Percentiles rank a stretch among this genome's conserved stretches.
phyloP scores from a whole-genome alignment of 176 grass and related monocot genomes.

The Thalia dealbata region DNA sequence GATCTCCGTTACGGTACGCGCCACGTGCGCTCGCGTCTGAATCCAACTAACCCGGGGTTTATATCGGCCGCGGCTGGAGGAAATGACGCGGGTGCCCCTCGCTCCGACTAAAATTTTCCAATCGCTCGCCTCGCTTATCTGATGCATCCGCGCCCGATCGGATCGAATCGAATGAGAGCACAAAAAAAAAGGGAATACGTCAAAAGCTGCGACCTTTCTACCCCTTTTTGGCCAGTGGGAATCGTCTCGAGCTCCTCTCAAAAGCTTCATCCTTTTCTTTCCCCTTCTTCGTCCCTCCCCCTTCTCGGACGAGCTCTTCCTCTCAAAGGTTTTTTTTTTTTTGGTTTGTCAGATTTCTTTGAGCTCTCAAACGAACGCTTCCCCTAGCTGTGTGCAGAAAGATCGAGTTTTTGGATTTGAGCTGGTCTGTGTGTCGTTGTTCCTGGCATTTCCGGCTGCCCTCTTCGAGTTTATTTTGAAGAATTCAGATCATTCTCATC shows the following conservation, averaged over 20 bases:
- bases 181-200: neutral
- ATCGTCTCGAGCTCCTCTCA: conserved; percentile 2
- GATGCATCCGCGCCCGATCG: neutral
- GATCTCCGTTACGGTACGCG: neutral
- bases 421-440: neutral
- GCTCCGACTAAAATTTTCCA: neutral
- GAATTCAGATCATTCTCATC: neutral
- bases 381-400: neutral
- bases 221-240: conserved; percentile 6
- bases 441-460: neutral
- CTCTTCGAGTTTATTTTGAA: neutral
- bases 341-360: neutral
- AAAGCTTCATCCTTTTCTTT: conserved; percentile 6
- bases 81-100: neutral
- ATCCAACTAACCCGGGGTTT: neutral
- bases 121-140: neutral
- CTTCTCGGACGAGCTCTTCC: neutral
- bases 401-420: neutral
- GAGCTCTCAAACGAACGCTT: neutral
- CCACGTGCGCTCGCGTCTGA: neutral
- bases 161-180: conserved; percentile 1
- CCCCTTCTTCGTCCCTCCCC: neutral
- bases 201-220: neutral
- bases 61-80: neutral
- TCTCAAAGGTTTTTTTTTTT: neutral